phyloP scores from a whole-genome alignment of 257 asterid genomes.

The Capsicum baccatum region DNA sequence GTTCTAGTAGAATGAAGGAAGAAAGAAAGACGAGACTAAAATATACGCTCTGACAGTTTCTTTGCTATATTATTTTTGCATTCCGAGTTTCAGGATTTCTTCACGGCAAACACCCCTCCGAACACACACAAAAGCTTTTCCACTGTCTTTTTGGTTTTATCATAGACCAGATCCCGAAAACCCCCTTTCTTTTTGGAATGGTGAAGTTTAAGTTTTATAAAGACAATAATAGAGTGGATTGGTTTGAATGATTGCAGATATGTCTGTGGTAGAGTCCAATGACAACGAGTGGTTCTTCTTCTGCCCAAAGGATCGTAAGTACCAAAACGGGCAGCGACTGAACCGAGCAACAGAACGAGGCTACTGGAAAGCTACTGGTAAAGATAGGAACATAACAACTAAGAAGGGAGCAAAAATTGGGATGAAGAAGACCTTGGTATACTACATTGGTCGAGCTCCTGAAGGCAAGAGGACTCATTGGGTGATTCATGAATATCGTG shows the following conservation, averaged over 20 bases:
- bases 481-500: conserved; percentile 99
- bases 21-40: background rate
- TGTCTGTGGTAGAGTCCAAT: conserved; percentile 71
- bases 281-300: conserved; percentile 99
- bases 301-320: conserved; percentile 98
- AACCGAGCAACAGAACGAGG: conserved; percentile 90
- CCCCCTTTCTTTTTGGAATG: background rate
- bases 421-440: conserved; percentile 90
- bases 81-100: background rate
- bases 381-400: conserved; percentile 74
- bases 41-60: background rate
- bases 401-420: conserved; percentile 82
- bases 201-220: background rate
- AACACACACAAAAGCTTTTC: background rate
- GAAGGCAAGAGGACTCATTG: conserved; percentile 92
- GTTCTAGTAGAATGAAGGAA: conserved; percentile 3
- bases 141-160: background rate
- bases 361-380: conserved; percentile 99
- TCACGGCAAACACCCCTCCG: background rate
- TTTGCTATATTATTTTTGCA: background rate
- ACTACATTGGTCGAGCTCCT: conserved; percentile 93
- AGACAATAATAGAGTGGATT: background rate
- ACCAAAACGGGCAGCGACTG: conserved; percentile 88
- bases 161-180: conserved; percentile 3
- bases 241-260: conserved; percentile 58